Percentiles rank a stretch among this genome's conserved stretches.
These are phyloP conservation scores for Coemansia sp. DNA, from an alignment of 192 early-diverging fungal genomes.

Conservation along the genomic window DNA sequence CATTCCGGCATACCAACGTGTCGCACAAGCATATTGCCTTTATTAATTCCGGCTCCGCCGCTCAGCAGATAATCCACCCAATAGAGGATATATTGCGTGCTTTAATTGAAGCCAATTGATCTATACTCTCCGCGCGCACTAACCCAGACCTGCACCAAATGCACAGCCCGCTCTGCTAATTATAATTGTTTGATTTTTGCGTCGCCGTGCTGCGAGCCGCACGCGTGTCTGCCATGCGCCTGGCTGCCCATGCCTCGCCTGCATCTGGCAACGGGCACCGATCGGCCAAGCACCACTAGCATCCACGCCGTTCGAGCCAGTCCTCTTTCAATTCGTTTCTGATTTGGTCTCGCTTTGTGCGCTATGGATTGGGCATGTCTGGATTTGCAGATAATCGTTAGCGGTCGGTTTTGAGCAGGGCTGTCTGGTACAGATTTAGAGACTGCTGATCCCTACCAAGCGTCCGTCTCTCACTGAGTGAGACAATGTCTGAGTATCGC, in stretches of 20 bases:
- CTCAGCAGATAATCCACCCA: no score
- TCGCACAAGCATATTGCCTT: background rate
- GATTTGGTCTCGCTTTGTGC: background rate
- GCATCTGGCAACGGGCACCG: background rate
- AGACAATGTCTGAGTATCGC: background rate
- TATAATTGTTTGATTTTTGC: background rate
- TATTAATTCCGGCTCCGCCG: no score
- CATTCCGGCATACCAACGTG: background rate
- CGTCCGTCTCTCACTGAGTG: background rate
- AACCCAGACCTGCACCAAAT: background rate
- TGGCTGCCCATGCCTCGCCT: background rate
- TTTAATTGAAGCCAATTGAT: background rate
- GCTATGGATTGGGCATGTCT: background rate
- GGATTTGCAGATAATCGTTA: background rate
- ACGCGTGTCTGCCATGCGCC: background rate
- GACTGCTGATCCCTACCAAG: background rate
- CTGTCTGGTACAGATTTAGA: conserved; percentile 2
- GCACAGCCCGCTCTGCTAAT: background rate
- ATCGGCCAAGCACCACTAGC: background rate
- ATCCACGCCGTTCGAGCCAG: background rate
- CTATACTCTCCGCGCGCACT: no score
- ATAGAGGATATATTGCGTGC: conserved; percentile 3
- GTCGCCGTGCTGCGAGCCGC: background rate
- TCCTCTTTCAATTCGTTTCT: background rate
- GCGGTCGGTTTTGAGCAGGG: background rate